Evolutionary conservation across 495 filamentous ascomycete genomes (phyloP).

Genomic region (Neurospora cerealis): DNA sequence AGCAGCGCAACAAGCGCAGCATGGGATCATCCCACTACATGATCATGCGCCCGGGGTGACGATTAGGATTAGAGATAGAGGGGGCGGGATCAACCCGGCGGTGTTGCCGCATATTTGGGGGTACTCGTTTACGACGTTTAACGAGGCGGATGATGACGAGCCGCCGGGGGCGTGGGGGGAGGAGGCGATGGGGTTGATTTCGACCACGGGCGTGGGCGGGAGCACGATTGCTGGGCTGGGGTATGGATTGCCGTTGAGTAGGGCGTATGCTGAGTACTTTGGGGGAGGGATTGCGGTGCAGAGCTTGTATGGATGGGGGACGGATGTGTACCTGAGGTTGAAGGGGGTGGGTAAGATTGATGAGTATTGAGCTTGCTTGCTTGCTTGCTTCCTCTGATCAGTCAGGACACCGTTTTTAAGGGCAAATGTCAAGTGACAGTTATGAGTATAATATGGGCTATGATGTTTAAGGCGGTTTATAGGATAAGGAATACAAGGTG

Average conservation of each 20-base stretch:
- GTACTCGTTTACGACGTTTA: conserved; percentile 93
- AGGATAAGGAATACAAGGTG: too few relatives aligned
- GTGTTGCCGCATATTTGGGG: conserved; percentile 84
- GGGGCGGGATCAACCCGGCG: conserved; percentile 79
- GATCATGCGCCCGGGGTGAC: conserved; percentile 75
- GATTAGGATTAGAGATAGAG: conserved; percentile 89
- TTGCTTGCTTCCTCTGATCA: background rate
- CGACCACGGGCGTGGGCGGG: conserved; percentile 51
- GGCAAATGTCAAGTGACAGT: background rate
- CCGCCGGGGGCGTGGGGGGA: conserved; percentile 25
- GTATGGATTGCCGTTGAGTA: conserved; percentile 82
- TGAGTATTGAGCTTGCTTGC: conserved; percentile 13
- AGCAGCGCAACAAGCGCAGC: background rate
- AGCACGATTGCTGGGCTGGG: conserved; percentile 85
- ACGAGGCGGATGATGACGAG: conserved; percentile 47
- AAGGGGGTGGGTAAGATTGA: conserved; percentile 72
- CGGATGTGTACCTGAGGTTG: conserved; percentile 52
- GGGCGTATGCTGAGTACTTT: conserved; percentile 97
- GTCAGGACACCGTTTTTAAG: too few relatives aligned
- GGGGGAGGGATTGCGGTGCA: conserved; percentile 92
- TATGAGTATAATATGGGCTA: background rate
- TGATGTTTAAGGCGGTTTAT: too few relatives aligned
- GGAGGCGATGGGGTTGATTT: conserved; percentile 65
- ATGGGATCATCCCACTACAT: conserved; percentile 42
- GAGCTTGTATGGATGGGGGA: conserved; percentile 90